Evolutionary conservation across 306 rosid species (phyloP).

Genomic region (Biancaea sappan): DNA sequence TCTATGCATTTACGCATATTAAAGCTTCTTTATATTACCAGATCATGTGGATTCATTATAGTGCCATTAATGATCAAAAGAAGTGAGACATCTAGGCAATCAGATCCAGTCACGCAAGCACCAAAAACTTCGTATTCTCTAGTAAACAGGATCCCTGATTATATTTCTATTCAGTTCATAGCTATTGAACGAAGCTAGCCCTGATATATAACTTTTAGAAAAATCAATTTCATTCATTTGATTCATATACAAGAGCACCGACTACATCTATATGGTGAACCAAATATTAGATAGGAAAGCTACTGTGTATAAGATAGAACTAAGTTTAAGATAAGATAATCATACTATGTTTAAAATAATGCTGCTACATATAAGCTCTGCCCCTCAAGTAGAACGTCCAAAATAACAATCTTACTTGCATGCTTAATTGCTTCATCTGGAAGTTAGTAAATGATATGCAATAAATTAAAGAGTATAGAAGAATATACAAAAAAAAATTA

Average conservation of each 20-base stretch:
- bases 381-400: neutral
- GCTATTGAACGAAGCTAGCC: neutral
- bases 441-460: no score
- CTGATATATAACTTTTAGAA: neutral
- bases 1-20: no score
- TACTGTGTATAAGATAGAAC: neutral
- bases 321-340: neutral
- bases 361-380: neutral
- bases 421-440: neutral
- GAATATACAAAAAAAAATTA: no score
- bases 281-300: no score
- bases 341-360: no score
- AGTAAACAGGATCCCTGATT: neutral
- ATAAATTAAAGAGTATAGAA: no score
- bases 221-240: neutral
- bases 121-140: neutral
- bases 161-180: no score
- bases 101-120: neutral
- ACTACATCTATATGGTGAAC: no score
- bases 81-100: neutral
- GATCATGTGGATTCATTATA: neutral
- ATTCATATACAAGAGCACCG: no score
- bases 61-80: neutral
- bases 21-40: neutral
- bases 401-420: neutral